These are phyloP conservation scores for Cytidiella melzeri DNA, from an alignment of 768 basidiomycete species.

Conservation along the genomic window DNA sequence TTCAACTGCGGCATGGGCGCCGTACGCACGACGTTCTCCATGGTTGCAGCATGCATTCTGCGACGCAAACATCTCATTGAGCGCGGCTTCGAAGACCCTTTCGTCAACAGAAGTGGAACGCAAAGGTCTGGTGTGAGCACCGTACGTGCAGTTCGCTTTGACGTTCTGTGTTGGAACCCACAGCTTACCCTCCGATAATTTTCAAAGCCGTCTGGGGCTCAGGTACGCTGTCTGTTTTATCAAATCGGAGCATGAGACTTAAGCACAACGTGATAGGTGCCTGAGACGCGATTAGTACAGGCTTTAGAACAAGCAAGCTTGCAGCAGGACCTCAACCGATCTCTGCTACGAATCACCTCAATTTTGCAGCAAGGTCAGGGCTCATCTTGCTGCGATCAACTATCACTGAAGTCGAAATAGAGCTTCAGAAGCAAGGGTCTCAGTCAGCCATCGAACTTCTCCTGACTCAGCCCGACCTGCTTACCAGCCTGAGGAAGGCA, in stretches of 20 bases:
- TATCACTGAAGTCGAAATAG: conserved; percentile 30
- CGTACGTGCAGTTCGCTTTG: conserved; percentile 25
- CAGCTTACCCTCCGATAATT: background rate
- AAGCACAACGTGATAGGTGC: conserved; percentile 27
- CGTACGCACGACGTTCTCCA: conserved; percentile 93
- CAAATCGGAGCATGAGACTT: no score
- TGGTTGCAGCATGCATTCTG: conserved; percentile 89
- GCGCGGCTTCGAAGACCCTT: conserved; percentile 73
- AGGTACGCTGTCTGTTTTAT: conserved; percentile 3
- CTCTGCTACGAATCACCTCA: conserved; percentile 72
- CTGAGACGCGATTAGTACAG: conserved; percentile 55
- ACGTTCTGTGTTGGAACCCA: background rate
- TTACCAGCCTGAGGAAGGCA: conserved; percentile 86
- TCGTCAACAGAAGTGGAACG: conserved; percentile 37
- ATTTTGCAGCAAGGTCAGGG: conserved; percentile 68
- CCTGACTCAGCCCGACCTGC: conserved; percentile 67
- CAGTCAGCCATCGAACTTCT: conserved; percentile 83
- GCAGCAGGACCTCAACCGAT: conserved; percentile 74
- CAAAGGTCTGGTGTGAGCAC: conserved; percentile 39
- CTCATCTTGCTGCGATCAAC: background rate
- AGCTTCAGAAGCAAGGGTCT: conserved; percentile 56
- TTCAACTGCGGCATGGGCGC: conserved; percentile 98
- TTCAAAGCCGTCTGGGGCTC: conserved; percentile 18
- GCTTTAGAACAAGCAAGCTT: conserved; percentile 70
- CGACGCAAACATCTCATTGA: conserved; percentile 63